These are phyloP conservation scores for Beta corolliflora DNA, from an alignment of 179 eudicot species.

Conservation along the genomic window DNA sequence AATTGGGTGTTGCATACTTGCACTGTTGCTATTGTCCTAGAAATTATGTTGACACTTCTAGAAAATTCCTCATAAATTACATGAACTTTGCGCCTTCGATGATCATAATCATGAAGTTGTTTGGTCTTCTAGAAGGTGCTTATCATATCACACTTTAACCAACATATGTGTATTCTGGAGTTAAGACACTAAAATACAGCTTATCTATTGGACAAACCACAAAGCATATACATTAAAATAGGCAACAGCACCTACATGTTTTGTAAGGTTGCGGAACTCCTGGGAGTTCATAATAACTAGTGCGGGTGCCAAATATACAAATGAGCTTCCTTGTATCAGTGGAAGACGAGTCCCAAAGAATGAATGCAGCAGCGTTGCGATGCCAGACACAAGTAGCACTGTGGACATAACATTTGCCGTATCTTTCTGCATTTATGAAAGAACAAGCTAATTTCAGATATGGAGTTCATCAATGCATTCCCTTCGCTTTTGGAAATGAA, in stretches of 20 bases:
- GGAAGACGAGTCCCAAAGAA: slow-evolving; percentile 94
- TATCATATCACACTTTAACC: neutral
- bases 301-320: slow-evolving; percentile 92
- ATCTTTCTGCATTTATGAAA: slow-evolving; percentile 84
- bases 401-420: slow-evolving; percentile 86
- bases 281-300: slow-evolving; percentile 77
- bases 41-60: neutral
- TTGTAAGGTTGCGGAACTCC: slow-evolving; percentile 81
- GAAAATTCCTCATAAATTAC: neutral
- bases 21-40: neutral
- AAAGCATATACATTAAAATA: slow-evolving; percentile 3
- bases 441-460: too few relatives aligned
- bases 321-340: slow-evolving; percentile 94
- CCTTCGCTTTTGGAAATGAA: neutral
- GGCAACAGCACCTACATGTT: slow-evolving; percentile 60
- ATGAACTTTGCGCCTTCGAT: neutral
- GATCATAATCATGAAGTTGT: too few relatives aligned
- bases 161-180: neutral
- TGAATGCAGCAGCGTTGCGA: slow-evolving; percentile 79
- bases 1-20: neutral
- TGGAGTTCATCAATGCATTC: neutral
- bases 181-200: neutral
- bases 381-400: slow-evolving; percentile 79
- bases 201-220: neutral
- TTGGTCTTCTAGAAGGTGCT: neutral